Base-by-base conservation (phyloP, 805 yeast species). In the Candida tibetensis region DNA sequence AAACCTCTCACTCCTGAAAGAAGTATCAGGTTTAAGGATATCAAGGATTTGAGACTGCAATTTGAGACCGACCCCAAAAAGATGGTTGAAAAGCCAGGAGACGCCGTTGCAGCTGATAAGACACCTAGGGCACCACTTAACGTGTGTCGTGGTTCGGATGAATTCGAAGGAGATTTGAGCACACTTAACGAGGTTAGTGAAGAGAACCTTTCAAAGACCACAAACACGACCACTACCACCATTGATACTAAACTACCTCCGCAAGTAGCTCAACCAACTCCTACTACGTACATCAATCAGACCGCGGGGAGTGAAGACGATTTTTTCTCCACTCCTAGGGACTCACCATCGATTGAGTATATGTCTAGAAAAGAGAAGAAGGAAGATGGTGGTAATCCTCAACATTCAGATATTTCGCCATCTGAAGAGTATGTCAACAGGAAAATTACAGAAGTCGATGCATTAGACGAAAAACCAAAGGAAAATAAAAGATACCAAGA, bases 161-260 rank as follows among this genome's bases (percentile, higher is more conserved):
- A 34, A 21, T 29, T 17, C 10, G 31, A 28, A 6, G 37, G 28
- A 12, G 28, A 36, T 19, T 30, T 36, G 34, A 30, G 39, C 13
- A 36, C 39, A 23, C 28, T 36, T 15, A 30, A 30, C 14, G 39
- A 36, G 21, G 39, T 36, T 3, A 36, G 34, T 7, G 39, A 36
- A 13, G 39, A 36, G n/a, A 34, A 34, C 19, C 19, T 34, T 13
- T 34, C 37, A 17, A 34, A 28, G 32, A 18, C 18, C 4, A 12
- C 29, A 6, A 10, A 27, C 6, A 13, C 28, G 12, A 28, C 32
- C 4, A 10, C 9, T 9, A 13, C 28, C 13, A 28, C 32, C 4
- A 10, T 10, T 9, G 32, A 27, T 12, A 32, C 22, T 9, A 22
- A 14, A 17, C 21, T 19, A 10, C 25, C 7, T 7, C 25, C 25